phyloP scores from a whole-genome alignment of 1,139 yeast genomes.

The Nakaseomyces kungkrabaensis region DNA sequence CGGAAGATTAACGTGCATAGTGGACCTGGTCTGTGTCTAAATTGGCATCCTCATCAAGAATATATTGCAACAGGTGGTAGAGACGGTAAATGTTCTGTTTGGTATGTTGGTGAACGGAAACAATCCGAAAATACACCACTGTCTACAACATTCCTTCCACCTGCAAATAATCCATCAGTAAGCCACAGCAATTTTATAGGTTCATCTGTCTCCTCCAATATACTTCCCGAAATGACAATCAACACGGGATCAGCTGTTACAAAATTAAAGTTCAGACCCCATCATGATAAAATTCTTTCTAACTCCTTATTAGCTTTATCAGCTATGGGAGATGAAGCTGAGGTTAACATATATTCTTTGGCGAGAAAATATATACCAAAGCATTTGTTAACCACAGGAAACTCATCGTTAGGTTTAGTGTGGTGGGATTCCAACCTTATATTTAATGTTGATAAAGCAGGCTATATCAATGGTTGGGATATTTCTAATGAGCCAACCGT shows the following conservation, averaged over 20 bases:
- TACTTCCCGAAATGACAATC: slow-evolving; percentile 59
- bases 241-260: slow-evolving; percentile 54
- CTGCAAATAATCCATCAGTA: slow-evolving; percentile 8
- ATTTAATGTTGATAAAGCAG: slow-evolving; percentile 27
- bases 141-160: slow-evolving; percentile 4
- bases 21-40: slow-evolving; percentile 80
- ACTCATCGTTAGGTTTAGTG: slow-evolving; percentile 27
- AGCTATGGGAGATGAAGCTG: slow-evolving; percentile 67
- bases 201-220: slow-evolving; percentile 21
- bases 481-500: slow-evolving; percentile 25
- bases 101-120: slow-evolving; percentile 28
- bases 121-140: slow-evolving; percentile 15
- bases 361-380: slow-evolving; percentile 68
- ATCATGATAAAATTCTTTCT: slow-evolving; percentile 33
- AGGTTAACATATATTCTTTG: slow-evolving; percentile 64
- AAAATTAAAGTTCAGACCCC: slow-evolving; percentile 45
- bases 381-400: slow-evolving; percentile 34
- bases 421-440: slow-evolving; percentile 28
- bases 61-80: slow-evolving; percentile 88
- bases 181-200: slow-evolving; percentile 11
- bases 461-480: slow-evolving; percentile 28
- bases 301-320: slow-evolving; percentile 67
- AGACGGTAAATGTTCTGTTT: slow-evolving; percentile 42
- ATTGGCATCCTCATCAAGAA: slow-evolving; percentile 80
- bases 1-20: slow-evolving; percentile 78